phyloP scores from a whole-genome alignment of 495 filamentous ascomycete species.

The Talaromyces wortmannii region DNA sequence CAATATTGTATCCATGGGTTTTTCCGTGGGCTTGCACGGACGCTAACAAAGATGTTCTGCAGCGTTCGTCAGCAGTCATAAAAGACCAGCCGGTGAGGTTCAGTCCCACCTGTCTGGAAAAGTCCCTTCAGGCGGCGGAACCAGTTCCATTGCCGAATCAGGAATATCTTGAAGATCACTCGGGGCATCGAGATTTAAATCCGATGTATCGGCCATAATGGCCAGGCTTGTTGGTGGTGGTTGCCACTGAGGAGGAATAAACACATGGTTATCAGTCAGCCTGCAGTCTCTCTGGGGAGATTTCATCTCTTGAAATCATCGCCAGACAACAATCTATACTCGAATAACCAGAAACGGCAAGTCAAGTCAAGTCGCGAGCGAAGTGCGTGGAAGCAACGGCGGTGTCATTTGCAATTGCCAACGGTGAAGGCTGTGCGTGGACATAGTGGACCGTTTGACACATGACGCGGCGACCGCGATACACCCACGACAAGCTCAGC shows the following conservation, averaged over 20 bases:
- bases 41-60: conserved; percentile 28
- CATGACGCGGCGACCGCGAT: conserved; percentile 6
- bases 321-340: conserved; percentile 11
- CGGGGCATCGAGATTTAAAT: conserved; percentile 39
- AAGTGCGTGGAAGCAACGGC: conserved; percentile 40
- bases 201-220: conserved; percentile 29
- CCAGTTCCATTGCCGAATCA: conserved; percentile 35
- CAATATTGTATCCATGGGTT: conserved; percentile 39
- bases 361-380: conserved; percentile 12
- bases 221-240: conserved; percentile 17
- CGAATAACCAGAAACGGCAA: conserved; percentile 3
- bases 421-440: conserved; percentile 8
- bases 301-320: conserved; percentile 4
- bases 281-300: not conserved
- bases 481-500: conserved; percentile 11
- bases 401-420: conserved; percentile 4
- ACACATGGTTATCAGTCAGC: not conserved
- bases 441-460: not conserved
- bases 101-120: conserved; percentile 39
- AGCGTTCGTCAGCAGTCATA: not conserved
- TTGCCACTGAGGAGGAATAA: not conserved
- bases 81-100: not conserved
- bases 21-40: conserved; percentile 41
- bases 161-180: conserved; percentile 45
- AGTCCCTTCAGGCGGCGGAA: conserved; percentile 35